These are phyloP conservation scores for Eimeria zaria DNA, from an alignment of 169 alveolate species.

Conservation along the genomic window DNA sequence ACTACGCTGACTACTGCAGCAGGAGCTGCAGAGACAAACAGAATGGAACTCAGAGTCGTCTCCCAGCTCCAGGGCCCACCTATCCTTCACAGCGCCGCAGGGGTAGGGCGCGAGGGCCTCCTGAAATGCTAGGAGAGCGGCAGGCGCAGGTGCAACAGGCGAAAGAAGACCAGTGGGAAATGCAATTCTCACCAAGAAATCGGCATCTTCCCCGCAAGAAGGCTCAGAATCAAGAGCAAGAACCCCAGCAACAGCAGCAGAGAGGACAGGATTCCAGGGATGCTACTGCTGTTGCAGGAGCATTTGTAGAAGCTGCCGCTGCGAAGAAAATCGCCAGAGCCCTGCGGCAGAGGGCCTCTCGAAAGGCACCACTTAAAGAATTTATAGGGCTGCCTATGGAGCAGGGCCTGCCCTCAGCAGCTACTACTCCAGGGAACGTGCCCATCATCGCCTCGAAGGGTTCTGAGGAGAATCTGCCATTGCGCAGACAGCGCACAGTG, in stretches of 20 bases:
- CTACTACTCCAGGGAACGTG: constrained; percentile 10
- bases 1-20: constrained; percentile 77
- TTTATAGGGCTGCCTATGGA: not conserved
- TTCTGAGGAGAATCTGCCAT: not conserved
- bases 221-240: constrained; percentile 10
- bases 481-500: constrained; percentile 71
- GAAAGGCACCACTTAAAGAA: not conserved
- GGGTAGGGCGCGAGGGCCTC: not conserved
- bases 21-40: constrained; percentile 52
- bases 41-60: not conserved
- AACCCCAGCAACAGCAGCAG: constrained; percentile 17
- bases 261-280: not conserved
- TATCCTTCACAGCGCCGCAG: not conserved
- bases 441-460: not conserved
- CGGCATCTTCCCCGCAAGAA: constrained; percentile 6
- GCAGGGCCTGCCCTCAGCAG: not conserved
- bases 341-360: constrained; percentile 24
- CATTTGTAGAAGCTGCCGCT: constrained; percentile 74
- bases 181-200: constrained; percentile 34
- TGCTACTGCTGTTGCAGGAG: constrained; percentile 24
- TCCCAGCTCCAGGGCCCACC: not conserved
- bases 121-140: constrained; percentile 18
- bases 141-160: constrained; percentile 54
- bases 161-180: constrained; percentile 40
- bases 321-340: constrained; percentile 78